A percentile compares a stretch with the other conserved stretches of the same genome.
phyloP scores from a whole-genome alignment of 1,139 yeast species.

The Pichia sp. region DNA sequence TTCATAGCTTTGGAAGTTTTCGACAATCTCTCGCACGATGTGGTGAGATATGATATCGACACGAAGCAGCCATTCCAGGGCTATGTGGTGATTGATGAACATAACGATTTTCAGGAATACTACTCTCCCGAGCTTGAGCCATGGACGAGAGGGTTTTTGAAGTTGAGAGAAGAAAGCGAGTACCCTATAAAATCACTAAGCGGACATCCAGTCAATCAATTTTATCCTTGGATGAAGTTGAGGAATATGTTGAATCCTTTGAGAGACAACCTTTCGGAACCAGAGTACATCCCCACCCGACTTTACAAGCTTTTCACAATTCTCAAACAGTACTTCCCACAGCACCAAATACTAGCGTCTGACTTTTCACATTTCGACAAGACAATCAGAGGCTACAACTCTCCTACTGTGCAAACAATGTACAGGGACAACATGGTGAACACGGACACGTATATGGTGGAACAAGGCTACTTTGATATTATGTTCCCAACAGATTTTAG shows the following conservation, averaged over 20 bases:
- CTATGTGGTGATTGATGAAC: conserved; percentile 65
- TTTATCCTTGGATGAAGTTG: conserved; percentile 25
- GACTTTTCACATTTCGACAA: conserved; percentile 69
- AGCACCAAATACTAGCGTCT: conserved; percentile 66
- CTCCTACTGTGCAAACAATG: conserved; percentile 84
- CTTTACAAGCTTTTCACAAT: conserved; percentile 63
- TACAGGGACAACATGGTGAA: conserved; percentile 65
- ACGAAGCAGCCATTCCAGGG: conserved; percentile 75
- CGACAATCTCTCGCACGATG: conserved; percentile 82
- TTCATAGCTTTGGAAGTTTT: conserved; percentile 80
- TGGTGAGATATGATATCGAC: conserved; percentile 65
- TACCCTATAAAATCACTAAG: conserved; percentile 29
- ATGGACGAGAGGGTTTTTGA: conserved; percentile 52
- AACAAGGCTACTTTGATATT: conserved; percentile 82
- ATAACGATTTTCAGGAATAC: conserved; percentile 75
- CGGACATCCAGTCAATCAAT: conserved; percentile 28
- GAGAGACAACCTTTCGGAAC: conserved; percentile 62
- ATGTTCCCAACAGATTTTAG: conserved; percentile 82
- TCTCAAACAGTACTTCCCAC: conserved; percentile 63
- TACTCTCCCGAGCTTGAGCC: conserved; percentile 65
- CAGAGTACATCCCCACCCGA: conserved; percentile 80
- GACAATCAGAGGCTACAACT: conserved; percentile 58
- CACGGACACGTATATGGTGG: conserved; percentile 68
- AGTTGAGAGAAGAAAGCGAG: conserved; percentile 48
- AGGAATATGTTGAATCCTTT: conserved; percentile 47